These are phyloP conservation scores for Adiantum capillusveneris DNA, from an alignment of 75 land plant species.

Conservation along the genomic window DNA sequence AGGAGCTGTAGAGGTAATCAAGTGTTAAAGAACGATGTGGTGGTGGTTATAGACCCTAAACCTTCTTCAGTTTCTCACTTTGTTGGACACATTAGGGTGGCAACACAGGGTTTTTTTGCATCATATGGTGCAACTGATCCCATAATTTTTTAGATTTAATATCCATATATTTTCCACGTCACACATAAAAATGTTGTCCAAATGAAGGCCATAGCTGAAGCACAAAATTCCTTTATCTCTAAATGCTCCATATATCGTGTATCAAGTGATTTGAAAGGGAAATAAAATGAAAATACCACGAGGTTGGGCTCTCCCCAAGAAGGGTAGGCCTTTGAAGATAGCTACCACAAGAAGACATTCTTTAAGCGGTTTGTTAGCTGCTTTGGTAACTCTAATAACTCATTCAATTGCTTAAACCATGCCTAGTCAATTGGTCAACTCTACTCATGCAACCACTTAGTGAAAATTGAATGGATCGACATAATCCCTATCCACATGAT, in stretches of 20 bases:
- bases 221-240: conserved; percentile 29
- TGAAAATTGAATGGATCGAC: no score
- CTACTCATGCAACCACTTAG: no score
- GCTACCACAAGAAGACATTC: conserved; percentile 42
- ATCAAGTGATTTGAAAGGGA: conserved; percentile 54
- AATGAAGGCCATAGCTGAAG: conserved; percentile 67
- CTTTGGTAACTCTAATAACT: conserved; percentile 30
- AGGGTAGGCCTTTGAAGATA: conserved; percentile 41
- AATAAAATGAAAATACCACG: conserved; percentile 31
- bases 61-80: conserved; percentile 66
- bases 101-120: conserved; percentile 56
- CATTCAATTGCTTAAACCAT: conserved; percentile 37
- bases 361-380: conserved; percentile 45
- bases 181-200: conserved; percentile 60
- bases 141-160: conserved; percentile 48
- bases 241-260: conserved; percentile 50
- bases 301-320: conserved; percentile 59
- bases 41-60: conserved; percentile 65
- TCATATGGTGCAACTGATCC: conserved; percentile 79
- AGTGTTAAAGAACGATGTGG: conserved; percentile 46
- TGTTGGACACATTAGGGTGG: conserved; percentile 51
- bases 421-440: no score
- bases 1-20: conserved; percentile 48
- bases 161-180: conserved; percentile 58
- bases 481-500: no score